Conservation (phyloP, 1,139 yeast species). For the Pichia cactophila region DNA sequence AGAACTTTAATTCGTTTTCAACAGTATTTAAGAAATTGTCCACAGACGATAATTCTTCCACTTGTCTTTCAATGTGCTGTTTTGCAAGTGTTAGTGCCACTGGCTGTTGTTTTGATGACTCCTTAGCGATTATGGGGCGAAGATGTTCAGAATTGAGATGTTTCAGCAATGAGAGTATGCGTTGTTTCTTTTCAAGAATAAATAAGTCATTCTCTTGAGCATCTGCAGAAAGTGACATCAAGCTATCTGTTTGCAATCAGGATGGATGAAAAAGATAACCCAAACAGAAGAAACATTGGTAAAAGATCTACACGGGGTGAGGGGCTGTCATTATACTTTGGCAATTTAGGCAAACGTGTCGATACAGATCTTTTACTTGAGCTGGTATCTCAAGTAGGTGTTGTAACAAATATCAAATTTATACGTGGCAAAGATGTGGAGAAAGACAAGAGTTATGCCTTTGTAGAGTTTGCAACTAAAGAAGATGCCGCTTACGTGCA, state of each 20-base stretch:
- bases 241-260: background rate
- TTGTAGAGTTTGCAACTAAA: slow-evolving; percentile 58
- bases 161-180: background rate
- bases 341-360: slow-evolving; percentile 72
- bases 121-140: background rate
- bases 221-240: background rate
- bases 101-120: background rate
- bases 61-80: background rate
- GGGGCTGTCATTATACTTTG: slow-evolving; percentile 57
- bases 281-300: background rate
- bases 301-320: background rate
- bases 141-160: slow-evolving; percentile 1
- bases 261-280: background rate
- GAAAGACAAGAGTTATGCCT: slow-evolving; percentile 82
- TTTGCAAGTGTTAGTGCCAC: background rate
- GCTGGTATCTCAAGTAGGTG: slow-evolving; percentile 79
- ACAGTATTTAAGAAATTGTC: background rate
- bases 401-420: slow-evolving; percentile 59
- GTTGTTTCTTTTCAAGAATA: background rate
- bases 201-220: background rate
- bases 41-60: background rate
- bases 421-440: slow-evolving; percentile 73
- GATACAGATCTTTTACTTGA: slow-evolving; percentile 68
- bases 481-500: slow-evolving; percentile 68
- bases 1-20: background rate